phyloP scores from a whole-genome alignment of 495 filamentous ascomycete species.

The Trichoderma asperelloides region DNA sequence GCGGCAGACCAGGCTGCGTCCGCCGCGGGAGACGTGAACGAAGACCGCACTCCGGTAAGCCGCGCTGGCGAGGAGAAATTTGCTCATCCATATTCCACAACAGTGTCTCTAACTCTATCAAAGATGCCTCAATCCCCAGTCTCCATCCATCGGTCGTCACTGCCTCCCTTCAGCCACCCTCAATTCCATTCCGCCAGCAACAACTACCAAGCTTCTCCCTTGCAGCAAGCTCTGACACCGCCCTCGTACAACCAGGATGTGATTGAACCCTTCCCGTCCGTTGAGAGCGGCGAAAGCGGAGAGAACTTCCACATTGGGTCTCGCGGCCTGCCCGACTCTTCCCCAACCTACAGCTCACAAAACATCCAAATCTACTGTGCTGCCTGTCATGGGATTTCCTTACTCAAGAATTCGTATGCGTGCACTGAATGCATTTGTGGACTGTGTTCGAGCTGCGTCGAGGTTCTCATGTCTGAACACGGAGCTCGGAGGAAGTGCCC shows the following conservation, averaged over 20 bases:
- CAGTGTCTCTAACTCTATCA: background rate
- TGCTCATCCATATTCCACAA: background rate
- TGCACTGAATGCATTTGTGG: slow-evolving; percentile 94
- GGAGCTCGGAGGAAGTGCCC: slow-evolving; percentile 54
- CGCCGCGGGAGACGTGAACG: slow-evolving; percentile 84
- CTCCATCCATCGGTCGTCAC: slow-evolving; percentile 61
- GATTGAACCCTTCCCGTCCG: slow-evolving; percentile 73
- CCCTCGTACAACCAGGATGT: slow-evolving; percentile 58
- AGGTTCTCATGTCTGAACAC: slow-evolving; percentile 60
- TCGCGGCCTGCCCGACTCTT: slow-evolving; percentile 44
- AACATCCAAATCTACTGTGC: slow-evolving; percentile 84
- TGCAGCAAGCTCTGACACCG: slow-evolving; percentile 79
- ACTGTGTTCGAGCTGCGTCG: slow-evolving; percentile 76
- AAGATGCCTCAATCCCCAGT: slow-evolving; percentile 61
- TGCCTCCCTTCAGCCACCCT: slow-evolving; percentile 57
- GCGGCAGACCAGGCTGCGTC: slow-evolving; percentile 59
- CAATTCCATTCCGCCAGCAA: slow-evolving; percentile 46
- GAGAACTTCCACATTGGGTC: slow-evolving; percentile 58
- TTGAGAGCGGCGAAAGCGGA: slow-evolving; percentile 56
- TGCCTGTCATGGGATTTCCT: slow-evolving; percentile 62
- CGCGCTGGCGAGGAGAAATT: slow-evolving; percentile 11
- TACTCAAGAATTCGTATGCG: slow-evolving; percentile 73
- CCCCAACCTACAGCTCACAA: slow-evolving; percentile 44
- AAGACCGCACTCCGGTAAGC: slow-evolving; percentile 71
- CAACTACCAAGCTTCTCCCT: slow-evolving; percentile 69